A percentile compares a stretch with the other conserved stretches of the same genome.
phyloP scores from a whole-genome alignment of 306 rosid species.

The Sphenostylis stenocarpa region DNA sequence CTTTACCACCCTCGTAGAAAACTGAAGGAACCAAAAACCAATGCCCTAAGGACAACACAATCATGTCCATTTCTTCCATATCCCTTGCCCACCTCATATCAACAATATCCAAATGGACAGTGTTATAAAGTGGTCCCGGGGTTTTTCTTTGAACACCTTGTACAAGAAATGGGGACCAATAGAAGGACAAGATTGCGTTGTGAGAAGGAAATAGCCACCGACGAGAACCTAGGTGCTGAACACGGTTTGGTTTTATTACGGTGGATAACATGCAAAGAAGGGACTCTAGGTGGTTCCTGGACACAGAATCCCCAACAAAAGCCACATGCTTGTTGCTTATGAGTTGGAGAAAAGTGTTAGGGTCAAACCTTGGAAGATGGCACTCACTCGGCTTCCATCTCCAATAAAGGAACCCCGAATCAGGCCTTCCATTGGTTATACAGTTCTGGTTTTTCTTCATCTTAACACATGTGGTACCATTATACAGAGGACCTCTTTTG shows the following conservation, averaged over 20 bases:
- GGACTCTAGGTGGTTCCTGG: slow-evolving; percentile 79
- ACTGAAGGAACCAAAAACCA: slow-evolving; percentile 77
- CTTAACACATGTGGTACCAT: slow-evolving; percentile 52
- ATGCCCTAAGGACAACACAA: slow-evolving; percentile 67
- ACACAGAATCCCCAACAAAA: slow-evolving; percentile 78
- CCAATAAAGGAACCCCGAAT: slow-evolving; percentile 57
- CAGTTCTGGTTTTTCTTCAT: slow-evolving; percentile 66
- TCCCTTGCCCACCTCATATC: slow-evolving; percentile 65
- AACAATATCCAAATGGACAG: slow-evolving; percentile 54
- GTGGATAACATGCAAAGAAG: slow-evolving; percentile 70
- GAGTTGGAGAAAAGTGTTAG: slow-evolving; percentile 54
- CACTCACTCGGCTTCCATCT: slow-evolving; percentile 73
- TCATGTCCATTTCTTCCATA: slow-evolving; percentile 40
- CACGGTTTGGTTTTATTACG: slow-evolving; percentile 47
- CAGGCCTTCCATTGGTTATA: slow-evolving; percentile 60
- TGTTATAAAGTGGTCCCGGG: slow-evolving; percentile 44
- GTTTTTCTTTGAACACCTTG: slow-evolving; percentile 52
- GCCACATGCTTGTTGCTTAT: slow-evolving; percentile 58
- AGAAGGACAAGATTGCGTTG: slow-evolving; percentile 53
- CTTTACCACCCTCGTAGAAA: slow-evolving; percentile 49
- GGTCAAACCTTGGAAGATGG: slow-evolving; percentile 66
- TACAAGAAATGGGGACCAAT: slow-evolving; percentile 84
- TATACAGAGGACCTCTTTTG: slow-evolving; percentile 52
- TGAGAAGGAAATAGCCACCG: slow-evolving; percentile 57
- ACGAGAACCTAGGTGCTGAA: slow-evolving; percentile 44